A percentile compares a stretch with the other conserved stretches of the same genome.
These are phyloP conservation scores for Agarophyton chilense DNA, from an alignment of 23 red algal genomes.

Conservation along the genomic window DNA sequence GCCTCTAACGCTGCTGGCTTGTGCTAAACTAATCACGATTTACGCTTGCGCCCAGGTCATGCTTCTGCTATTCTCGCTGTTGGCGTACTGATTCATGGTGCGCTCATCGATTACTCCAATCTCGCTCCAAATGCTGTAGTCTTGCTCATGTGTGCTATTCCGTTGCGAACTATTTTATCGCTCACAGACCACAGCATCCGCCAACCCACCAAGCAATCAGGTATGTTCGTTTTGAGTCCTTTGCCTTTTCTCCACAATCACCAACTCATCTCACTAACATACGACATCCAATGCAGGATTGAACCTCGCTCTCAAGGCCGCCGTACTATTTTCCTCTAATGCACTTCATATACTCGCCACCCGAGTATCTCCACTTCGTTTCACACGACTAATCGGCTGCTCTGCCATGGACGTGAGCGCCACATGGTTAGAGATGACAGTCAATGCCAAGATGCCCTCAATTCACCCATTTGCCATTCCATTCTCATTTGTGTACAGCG, in stretches of 20 bases:
- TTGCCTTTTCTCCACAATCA: neutral
- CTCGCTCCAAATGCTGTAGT: constrained; percentile 33
- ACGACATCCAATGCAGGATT: constrained; percentile 1
- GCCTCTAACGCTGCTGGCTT: too few relatives aligned
- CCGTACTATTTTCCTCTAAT: constrained; percentile 50
- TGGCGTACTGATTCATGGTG: neutral
- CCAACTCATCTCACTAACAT: neutral
- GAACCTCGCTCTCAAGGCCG: constrained; percentile 16
- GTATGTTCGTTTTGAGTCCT: neutral
- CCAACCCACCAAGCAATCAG: neutral
- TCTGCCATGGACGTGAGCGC: constrained; percentile 49
- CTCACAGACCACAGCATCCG: neutral
- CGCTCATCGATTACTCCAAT: neutral
- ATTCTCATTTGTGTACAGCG: constrained; percentile 16
- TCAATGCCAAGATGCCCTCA: constrained; percentile 23
- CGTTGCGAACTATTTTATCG: constrained; percentile 20
- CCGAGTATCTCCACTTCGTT: neutral
- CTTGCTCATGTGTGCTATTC: constrained; percentile 40
- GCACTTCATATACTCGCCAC: constrained; percentile 49
- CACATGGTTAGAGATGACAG: constrained; percentile 55
- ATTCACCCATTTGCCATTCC: constrained; percentile 19
- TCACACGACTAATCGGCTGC: neutral
- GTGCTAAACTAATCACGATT: neutral
- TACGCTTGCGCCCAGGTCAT: constrained; percentile 12
- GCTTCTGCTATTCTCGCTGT: constrained; percentile 22